Conservation (phyloP, 2,329 filamentous ascomycete genomes). For the Colletotrichum trifolii region DNA sequence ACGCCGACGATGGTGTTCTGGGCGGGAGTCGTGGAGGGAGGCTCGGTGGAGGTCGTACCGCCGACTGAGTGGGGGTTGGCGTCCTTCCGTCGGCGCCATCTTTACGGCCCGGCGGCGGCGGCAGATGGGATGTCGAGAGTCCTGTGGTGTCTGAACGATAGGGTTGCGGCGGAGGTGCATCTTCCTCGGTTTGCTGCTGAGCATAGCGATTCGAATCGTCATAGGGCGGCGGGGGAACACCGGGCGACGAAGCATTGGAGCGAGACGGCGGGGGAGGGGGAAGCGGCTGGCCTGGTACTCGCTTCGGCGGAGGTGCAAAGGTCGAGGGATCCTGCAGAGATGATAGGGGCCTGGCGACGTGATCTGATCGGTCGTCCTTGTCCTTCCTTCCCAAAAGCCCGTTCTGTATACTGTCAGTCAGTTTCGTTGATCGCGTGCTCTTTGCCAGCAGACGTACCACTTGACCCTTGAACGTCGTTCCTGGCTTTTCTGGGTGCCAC, state of each 20-base stretch:
- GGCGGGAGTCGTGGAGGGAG: constrained; percentile 76
- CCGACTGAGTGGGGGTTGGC: constrained; percentile 41
- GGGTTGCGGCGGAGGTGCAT: constrained; percentile 66
- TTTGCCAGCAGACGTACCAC: constrained; percentile 52
- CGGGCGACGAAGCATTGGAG: constrained; percentile 51
- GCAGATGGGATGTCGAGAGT: constrained; percentile 74
- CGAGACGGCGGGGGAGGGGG: constrained; percentile 38
- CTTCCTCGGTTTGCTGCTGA: constrained; percentile 44
- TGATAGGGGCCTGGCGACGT: constrained; percentile 70
- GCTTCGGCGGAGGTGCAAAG: constrained; percentile 86
- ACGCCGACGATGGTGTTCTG: constrained; percentile 51
- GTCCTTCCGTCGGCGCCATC: constrained; percentile 51
- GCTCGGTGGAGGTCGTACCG: constrained; percentile 60
- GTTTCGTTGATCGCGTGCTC: constrained; percentile 8
- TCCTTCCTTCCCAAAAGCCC: constrained; percentile 57
- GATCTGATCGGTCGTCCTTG: constrained; percentile 45
- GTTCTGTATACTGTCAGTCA: constrained; percentile 49
- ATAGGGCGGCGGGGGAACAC: constrained; percentile 34
- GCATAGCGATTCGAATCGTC: constrained; percentile 35
- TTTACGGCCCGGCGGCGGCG: constrained; percentile 73
- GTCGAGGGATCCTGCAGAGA: constrained; percentile 79
- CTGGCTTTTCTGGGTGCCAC: constrained; percentile 63
- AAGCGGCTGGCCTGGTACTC: constrained; percentile 45
- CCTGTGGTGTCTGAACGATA: constrained; percentile 79
- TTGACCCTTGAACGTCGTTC: constrained; percentile 53